Evolutionary conservation across 306 rosid genomes (phyloP).

Genomic region (Crotalaria pallida): DNA sequence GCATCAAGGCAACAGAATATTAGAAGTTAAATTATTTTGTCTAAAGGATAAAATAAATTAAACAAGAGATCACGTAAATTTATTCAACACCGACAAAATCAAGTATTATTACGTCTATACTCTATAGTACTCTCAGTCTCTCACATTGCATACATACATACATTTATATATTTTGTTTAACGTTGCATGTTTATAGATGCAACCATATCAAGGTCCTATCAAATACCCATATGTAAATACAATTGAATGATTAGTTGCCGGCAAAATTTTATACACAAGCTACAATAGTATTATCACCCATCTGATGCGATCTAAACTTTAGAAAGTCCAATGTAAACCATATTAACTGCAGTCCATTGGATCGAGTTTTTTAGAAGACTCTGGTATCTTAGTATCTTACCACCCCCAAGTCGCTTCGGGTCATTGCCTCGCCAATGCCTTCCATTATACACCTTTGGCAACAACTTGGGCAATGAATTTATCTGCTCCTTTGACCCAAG

Average conservation of each 20-base stretch:
- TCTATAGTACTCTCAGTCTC: not conserved
- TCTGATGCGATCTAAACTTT: not conserved
- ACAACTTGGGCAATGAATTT: constrained; percentile 1
- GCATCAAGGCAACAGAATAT: no score
- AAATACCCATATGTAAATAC: constrained; percentile 19
- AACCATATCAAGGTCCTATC: not conserved
- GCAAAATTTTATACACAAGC: constrained; percentile 29
- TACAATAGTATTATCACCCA: constrained; percentile 15
- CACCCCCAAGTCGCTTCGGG: constrained; percentile 8
- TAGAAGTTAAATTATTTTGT: no score
- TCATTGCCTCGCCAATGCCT: constrained; percentile 7
- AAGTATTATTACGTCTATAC: not conserved
- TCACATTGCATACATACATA: not conserved
- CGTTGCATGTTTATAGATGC: not conserved
- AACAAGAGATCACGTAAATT: not conserved
- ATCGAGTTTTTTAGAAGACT: not conserved
- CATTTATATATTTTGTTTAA: not conserved
- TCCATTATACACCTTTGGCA: not conserved
- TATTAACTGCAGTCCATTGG: constrained; percentile 8
- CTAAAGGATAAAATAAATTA: no score
- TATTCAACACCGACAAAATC: not conserved
- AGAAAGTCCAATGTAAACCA: constrained; percentile 1
- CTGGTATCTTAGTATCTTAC: constrained; percentile 19
- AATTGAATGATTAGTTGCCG: constrained; percentile 13
- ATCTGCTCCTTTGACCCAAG: not conserved